Evolutionary conservation across 1,139 yeast species (phyloP), one percentile per base, ranked within the genome.

Genomic region (Lodderomyces jiufengensis): DNA sequence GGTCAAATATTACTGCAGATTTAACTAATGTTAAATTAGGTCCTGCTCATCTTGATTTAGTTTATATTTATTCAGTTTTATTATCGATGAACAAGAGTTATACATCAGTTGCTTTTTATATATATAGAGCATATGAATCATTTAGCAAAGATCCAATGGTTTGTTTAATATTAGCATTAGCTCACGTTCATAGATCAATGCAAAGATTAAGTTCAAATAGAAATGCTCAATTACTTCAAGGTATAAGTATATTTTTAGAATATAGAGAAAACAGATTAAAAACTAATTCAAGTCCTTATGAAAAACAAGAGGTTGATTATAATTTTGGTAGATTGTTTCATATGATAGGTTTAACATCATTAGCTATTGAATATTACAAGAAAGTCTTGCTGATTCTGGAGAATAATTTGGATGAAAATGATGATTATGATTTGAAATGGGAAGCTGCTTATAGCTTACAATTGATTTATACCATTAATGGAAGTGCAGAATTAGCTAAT

Each of bases 161-260:
- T 2, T 73, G 88, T 44, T 66, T 92, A 25, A 60, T 84, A 18
- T 65, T 86, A 36, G 97, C 94, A 0, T 60, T 92, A 28, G 79
- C 90, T 0, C 92, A 90, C 57, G 66, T 88, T n/a, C 96, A 90
- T 50, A 71, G 98, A 27, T 84, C 97, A 0, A 81, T 90, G 80
- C 97, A 92, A 57, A 70, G 99, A 45, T 78, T 86, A 39, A 81
- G 95, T 10, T 70, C 81, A 9, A 87, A 87, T 55, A 73, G 97
- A 41, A 97, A 90, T 51, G 70, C 84, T 39, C 97, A 90, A 52
- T 68, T 92, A 22, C 64, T 92, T 2, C 97, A 92, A 54, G 97
- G 97, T 0, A 61, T 92, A 33, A 78, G 92, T 41, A 87, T 76
- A 49, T 54, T 94, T 40, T 59, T 77, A 51, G 94, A 86, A 48